Conservation (phyloP, 108 stramenopile species). For the Licmophora abbreviata region DNA sequence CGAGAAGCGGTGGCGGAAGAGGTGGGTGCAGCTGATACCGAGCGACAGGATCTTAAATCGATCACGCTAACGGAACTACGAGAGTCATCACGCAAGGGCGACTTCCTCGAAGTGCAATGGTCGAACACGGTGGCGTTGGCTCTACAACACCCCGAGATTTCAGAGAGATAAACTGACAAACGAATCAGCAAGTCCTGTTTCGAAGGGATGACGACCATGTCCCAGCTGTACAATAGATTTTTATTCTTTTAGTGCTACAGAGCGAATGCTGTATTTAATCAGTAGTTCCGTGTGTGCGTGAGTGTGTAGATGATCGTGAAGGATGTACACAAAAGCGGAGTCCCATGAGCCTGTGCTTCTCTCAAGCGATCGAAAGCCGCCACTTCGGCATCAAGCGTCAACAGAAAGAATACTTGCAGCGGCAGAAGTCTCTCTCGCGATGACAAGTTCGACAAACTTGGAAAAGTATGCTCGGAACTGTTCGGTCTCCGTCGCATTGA, state of each 20-base stretch:
- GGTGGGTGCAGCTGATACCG: constrained; percentile 68
- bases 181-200: too few species aligned
- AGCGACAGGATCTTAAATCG: constrained; percentile 38
- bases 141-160: constrained; percentile 34
- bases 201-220: too few species aligned
- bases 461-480: constrained; percentile 56
- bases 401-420: constrained; percentile 9
- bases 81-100: constrained; percentile 32
- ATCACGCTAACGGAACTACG: constrained; percentile 39
- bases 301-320: too few species aligned
- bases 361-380: too few species aligned
- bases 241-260: too few species aligned
- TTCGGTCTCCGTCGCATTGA: constrained; percentile 34
- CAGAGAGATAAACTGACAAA: too few species aligned
- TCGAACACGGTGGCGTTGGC: constrained; percentile 70
- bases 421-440: constrained; percentile 58
- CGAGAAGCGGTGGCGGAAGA: constrained; percentile 4
- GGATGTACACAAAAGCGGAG: too few species aligned
- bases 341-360: too few species aligned
- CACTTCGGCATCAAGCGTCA: too few species aligned
- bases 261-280: too few species aligned
- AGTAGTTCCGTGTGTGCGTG: too few species aligned
- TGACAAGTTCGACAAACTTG: constrained; percentile 70
- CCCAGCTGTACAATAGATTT: too few species aligned
- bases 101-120: constrained; percentile 81